Evolutionary conservation across 2,329 filamentous ascomycete species (phyloP).

Genomic region (Colletotrichum theobromicola): DNA sequence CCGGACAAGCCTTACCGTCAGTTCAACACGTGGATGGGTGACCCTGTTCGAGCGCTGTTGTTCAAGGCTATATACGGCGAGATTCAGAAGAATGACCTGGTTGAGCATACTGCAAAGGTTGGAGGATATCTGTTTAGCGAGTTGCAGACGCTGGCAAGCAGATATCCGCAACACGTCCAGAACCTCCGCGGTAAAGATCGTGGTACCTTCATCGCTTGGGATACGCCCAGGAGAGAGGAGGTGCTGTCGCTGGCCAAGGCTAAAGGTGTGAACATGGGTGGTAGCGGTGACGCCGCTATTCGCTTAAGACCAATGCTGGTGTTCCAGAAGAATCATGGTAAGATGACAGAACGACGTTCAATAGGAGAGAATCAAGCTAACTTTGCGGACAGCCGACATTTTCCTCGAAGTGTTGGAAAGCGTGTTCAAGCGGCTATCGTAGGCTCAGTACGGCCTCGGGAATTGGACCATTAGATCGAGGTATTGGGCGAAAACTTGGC

Average conservation of each 20-base stretch:
- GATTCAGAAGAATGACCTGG: constrained; percentile 76
- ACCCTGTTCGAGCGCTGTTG: constrained; percentile 84
- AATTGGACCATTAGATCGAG: neutral
- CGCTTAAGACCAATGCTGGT: constrained; percentile 88
- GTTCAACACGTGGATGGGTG: constrained; percentile 98
- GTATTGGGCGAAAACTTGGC: neutral
- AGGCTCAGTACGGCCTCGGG: neutral
- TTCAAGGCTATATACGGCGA: constrained; percentile 88
- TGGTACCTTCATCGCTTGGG: constrained; percentile 93
- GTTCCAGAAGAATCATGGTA: constrained; percentile 89
- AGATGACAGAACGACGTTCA: constrained; percentile 53
- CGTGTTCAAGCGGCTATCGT: neutral
- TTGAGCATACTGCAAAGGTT: constrained; percentile 77
- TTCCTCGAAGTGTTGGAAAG: neutral
- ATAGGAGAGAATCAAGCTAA: neutral
- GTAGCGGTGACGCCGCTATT: constrained; percentile 77
- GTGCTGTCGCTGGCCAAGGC: constrained; percentile 81
- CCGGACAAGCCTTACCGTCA: constrained; percentile 95
- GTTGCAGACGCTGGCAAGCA: constrained; percentile 68
- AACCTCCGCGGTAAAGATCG: constrained; percentile 88
- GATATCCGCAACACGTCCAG: constrained; percentile 78
- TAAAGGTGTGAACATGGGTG: constrained; percentile 86
- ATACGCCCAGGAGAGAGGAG: constrained; percentile 79
- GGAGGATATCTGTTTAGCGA: constrained; percentile 80
- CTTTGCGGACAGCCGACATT: neutral